Evolutionary conservation across 352 stramenopile genomes (phyloP), one percentile per base, ranked within the genome.

Genomic region (Detonula confervacea): DNA sequence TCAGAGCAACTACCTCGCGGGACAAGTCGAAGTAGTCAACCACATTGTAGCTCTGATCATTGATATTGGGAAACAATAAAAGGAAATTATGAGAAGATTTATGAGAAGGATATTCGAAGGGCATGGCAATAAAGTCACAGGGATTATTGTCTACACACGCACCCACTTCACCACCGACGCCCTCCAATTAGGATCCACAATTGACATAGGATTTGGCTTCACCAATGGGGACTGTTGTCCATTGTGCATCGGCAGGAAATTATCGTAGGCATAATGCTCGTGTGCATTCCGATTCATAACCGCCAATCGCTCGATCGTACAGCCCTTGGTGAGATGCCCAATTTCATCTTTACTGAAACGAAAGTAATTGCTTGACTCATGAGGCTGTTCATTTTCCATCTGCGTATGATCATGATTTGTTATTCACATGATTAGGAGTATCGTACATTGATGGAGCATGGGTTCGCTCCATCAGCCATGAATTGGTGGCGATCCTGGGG

Each of bases 21-120:
- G 87, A 77, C 18, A 89, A 81, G 42, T 77, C 59, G 73, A 91
- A 89, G 73, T 89, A 84, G 60, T 89, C 85, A 9, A 87, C 73
- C 0, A 91, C 85, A 30, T 80, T 72, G 57, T 89, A 91, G 14
- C 75, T 83, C 85, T 42, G 5, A 5, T 12, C 5, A 12, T 42
- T 12, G 12, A 42, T 5, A 42, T 5, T 42, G 12, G 5, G 35
- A 5, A 5, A 5, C 35, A 5, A 12, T 42, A 42, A 12, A 12
- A 42, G 5, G 35, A 42, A 42, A 42, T 5, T 12, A 42, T 12
- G 35, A 12, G 12, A 42, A 42, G 12, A 42, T 12, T 12, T 12
- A 42, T 42, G 35, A 42, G 35, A 42, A 5, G 35, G 35, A 42
- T 42, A 42, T 42, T 42, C n/a, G n/a, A n/a, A n/a, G n/a, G n/a